These are phyloP conservation scores for Xerocomus spinulosus DNA, from an alignment of 768 basidiomycete genomes.

Conservation along the genomic window DNA sequence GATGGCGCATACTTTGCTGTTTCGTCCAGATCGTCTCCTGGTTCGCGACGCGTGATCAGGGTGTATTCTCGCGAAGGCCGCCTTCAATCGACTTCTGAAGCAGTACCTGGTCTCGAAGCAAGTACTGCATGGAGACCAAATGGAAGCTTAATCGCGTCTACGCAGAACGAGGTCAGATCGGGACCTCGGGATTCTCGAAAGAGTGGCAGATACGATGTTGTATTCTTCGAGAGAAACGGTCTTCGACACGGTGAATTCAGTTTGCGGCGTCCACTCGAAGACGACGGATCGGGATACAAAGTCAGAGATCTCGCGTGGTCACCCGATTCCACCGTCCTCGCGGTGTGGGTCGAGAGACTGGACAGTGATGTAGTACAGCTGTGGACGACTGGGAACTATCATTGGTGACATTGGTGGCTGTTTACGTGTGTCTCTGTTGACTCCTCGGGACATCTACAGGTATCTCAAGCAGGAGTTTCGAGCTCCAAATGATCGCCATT, in stretches of 20 bases:
- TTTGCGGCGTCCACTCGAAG: conserved; percentile 38
- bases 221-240: conserved; percentile 96
- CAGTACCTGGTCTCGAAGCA: conserved; percentile 78
- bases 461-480: conserved; percentile 89
- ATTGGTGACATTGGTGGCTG: conserved; percentile 56
- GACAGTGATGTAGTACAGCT: conserved; percentile 82
- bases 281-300: conserved; percentile 57
- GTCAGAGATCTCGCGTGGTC: conserved; percentile 83
- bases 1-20: conserved; percentile 88
- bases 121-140: conserved; percentile 80
- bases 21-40: conserved; percentile 56
- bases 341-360: conserved; percentile 75
- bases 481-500: conserved; percentile 48
- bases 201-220: conserved; percentile 73
- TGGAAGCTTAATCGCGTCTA: conserved; percentile 78
- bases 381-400: conserved; percentile 93
- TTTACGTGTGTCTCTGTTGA: conserved; percentile 4
- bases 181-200: conserved; percentile 64
- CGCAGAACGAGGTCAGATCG: conserved; percentile 72
- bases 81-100: conserved; percentile 82
- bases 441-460: conserved; percentile 37
- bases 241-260: conserved; percentile 87
- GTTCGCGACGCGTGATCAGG: conserved; percentile 23
- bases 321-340: conserved; percentile 79
- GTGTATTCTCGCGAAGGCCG: conserved; percentile 44